A percentile compares a stretch with the other conserved stretches of the same genome.
phyloP scores from a whole-genome alignment of 495 filamentous ascomycete genomes.

The Acidomyces sp. region DNA sequence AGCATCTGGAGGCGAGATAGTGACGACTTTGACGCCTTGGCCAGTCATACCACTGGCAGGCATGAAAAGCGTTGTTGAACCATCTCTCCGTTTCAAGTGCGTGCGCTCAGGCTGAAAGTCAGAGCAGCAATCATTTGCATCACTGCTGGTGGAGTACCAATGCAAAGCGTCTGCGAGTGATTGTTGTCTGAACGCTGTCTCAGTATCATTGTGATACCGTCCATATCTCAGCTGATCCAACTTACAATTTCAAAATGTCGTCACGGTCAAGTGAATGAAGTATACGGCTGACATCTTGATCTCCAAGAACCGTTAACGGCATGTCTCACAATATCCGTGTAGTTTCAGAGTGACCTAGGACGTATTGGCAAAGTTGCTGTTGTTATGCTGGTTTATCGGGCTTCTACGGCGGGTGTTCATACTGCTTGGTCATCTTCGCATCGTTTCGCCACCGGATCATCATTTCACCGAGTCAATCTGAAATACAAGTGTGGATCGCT shows the following conservation, averaged over 20 bases:
- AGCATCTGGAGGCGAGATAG: slow-evolving; percentile 26
- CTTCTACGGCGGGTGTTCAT: no score
- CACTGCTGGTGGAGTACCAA: slow-evolving; percentile 62
- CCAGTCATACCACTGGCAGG: slow-evolving; percentile 52
- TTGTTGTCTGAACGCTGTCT: no score
- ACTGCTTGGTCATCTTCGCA: no score
- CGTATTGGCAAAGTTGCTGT: not conserved
- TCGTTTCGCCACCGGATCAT: no score
- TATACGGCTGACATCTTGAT: slow-evolving; percentile 52
- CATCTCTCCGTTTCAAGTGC: slow-evolving; percentile 52
- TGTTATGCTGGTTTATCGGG: not conserved
- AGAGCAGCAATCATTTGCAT: slow-evolving; percentile 40
- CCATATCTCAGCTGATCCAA: no score
- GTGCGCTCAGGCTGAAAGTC: slow-evolving; percentile 68
- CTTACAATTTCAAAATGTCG: slow-evolving; percentile 54
- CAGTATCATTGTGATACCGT: no score
- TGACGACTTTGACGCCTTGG: slow-evolving; percentile 52
- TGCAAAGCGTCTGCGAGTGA: slow-evolving; percentile 64
- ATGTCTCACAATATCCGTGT: no score
- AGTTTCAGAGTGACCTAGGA: not conserved
- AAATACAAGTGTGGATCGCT: no score
- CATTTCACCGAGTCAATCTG: no score
- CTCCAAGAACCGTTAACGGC: slow-evolving; percentile 66
- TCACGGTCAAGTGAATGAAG: slow-evolving; percentile 58
- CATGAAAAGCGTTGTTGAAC: slow-evolving; percentile 84